Evolutionary conservation across 192 early-diverging fungal genomes (phyloP).

Genomic region (Gamsiella multidivaricata): DNA sequence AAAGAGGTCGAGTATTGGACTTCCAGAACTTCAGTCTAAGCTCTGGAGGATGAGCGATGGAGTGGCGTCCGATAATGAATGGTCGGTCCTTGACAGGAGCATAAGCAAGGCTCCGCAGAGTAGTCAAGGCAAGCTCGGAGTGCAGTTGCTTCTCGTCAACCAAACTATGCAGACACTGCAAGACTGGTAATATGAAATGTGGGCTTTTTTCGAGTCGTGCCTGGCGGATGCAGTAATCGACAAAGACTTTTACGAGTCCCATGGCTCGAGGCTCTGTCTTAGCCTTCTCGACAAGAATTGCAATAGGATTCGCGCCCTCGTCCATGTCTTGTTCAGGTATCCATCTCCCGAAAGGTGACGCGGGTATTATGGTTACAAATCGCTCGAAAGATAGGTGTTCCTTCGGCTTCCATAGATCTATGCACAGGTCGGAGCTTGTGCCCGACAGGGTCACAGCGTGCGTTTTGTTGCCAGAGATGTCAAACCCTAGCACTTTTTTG

Average conservation of each 20-base stretch:
- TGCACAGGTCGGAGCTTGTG: too few species aligned
- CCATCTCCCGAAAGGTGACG: neutral
- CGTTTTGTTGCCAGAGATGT: too few species aligned
- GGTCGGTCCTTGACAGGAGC: neutral
- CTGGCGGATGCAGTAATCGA: constrained; percentile 11
- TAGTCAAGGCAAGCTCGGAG: neutral
- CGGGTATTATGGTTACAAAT: neutral
- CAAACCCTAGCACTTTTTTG: too few species aligned
- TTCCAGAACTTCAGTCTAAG: constrained; percentile 4
- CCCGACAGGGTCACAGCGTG: too few species aligned
- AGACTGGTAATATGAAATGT: neutral
- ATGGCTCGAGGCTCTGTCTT: neutral
- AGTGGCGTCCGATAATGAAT: constrained; percentile 6
- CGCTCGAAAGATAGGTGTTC: neutral
- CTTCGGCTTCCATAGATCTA: neutral
- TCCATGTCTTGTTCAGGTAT: constrained; percentile 5
- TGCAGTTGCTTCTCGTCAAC: neutral
- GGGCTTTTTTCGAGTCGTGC: neutral
- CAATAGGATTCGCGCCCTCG: neutral
- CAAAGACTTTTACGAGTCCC: neutral
- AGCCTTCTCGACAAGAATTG: neutral
- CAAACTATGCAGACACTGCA: neutral
- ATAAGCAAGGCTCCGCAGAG: constrained; percentile 7
- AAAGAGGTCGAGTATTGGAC: neutral
- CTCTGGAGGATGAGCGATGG: neutral